A percentile compares a stretch with the other conserved stretches of the same genome.
phyloP scores from a whole-genome alignment of 805 yeast species.

The Zygosaccharomyces bisporus region DNA sequence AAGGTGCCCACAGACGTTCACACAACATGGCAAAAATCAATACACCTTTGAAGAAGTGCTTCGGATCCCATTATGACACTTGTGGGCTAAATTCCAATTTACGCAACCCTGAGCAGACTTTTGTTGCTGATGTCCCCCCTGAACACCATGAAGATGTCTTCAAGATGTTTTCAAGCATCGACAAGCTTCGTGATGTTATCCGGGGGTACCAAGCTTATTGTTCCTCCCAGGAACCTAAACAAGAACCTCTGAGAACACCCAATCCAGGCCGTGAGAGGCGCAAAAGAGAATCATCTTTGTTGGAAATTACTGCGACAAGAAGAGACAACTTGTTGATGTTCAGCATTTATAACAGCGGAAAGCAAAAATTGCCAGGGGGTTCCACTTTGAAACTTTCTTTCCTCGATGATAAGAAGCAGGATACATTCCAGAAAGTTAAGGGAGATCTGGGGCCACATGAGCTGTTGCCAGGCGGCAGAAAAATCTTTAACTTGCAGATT shows the following conservation, averaged over 20 bases:
- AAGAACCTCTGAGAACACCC: not conserved
- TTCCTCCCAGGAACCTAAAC: not conserved
- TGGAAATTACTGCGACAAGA: conserved; percentile 10
- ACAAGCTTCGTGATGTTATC: conserved; percentile 20
- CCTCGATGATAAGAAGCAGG: conserved; percentile 5
- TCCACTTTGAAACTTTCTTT: conserved; percentile 13
- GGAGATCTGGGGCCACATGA: conserved; percentile 26
- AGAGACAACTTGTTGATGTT: conserved; percentile 21
- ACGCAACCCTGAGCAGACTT: conserved; percentile 11
- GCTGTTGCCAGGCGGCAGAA: conserved; percentile 17
- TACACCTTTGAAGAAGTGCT: conserved; percentile 10
- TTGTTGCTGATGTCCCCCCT: conserved; percentile 24
- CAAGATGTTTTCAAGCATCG: conserved; percentile 26
- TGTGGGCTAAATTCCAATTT: not conserved
- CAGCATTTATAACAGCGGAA: conserved; percentile 14
- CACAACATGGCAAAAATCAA: conserved; percentile 24
- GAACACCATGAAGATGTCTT: conserved; percentile 20
- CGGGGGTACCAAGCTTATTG: conserved; percentile 19
- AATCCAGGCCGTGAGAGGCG: not conserved
- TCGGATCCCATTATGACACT: not conserved
- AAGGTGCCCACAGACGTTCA: conserved; percentile 16
- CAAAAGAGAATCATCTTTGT: not conserved
- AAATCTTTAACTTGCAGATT: conserved; percentile 12
- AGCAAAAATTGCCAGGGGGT: conserved; percentile 15
- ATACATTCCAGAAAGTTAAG: conserved; percentile 8